Base-by-base conservation (phyloP, 495 filamentous ascomycete genomes). In the Filosporella fistucella region DNA sequence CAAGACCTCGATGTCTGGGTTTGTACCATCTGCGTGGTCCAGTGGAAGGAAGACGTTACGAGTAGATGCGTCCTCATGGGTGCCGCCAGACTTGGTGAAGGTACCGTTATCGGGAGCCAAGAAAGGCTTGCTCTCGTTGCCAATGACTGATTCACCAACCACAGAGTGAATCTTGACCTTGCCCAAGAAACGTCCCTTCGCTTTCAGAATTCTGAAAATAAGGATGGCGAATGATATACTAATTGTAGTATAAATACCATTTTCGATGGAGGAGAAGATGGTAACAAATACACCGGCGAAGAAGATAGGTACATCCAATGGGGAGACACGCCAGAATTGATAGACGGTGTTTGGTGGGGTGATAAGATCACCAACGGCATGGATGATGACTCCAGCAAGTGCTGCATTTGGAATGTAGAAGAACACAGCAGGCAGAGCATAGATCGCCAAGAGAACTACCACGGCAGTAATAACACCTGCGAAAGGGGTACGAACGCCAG, bases 321-420 rank as follows among this genome's bases (percentile, higher is more conserved):
- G 93, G 5, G 87, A 90, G 11, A 96, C 85, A 8, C 82, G 72
- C 93, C 94, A 98, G 71, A 98, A 98, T 61, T 93, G 86, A 66
- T 96, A 97, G 6, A 97, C 75, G 1, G 86, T 89, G 60, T 95
- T 91, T 6, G 94, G 93, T 2, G 91, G 80, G 0, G 94, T 96
- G 66, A 98, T 91, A 39, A 98, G 65, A 57, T 98, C 93, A 47
- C 89, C 88, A 18, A 98, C 93, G 17, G 94, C 93, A 61, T 98
- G 93, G 60, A 98, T 97, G 55, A 98, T 98, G 61, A 98, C 89
- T 38, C 82, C 93, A 7, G 94, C 76, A n/a, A 98, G 79, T 5
- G 80, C 74, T 2, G 93, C 82, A 49, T 77, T 85, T 2, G 93
- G 89, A 54, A 98, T 96, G 66, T 89, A 98, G 72, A 78, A 97